Evolutionary conservation across 2,329 filamentous ascomycete species (phyloP).

Genomic region (Phialophora macrospora): DNA sequence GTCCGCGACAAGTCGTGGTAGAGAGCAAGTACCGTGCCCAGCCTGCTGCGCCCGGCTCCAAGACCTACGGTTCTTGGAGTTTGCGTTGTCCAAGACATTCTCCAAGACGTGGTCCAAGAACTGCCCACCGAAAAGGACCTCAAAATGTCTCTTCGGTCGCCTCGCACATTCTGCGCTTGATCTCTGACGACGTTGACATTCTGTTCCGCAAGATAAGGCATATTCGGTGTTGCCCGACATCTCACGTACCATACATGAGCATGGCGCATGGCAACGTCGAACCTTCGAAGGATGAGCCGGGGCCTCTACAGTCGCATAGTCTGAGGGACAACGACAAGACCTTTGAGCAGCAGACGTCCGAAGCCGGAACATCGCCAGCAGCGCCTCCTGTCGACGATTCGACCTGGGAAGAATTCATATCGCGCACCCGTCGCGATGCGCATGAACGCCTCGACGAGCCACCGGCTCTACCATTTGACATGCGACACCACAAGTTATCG

Average conservation of each 20-base stretch:
- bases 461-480: conserved; percentile 32
- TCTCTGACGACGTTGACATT: not conserved
- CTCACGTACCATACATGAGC: not conserved
- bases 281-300: not conserved
- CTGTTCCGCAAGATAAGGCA: conserved; percentile 1
- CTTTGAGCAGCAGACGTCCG: not conserved
- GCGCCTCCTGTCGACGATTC: conserved; percentile 3
- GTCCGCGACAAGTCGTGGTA: not conserved
- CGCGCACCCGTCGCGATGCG: conserved; percentile 18
- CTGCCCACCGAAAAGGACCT: not conserved
- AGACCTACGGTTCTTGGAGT: not conserved
- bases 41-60: conserved; percentile 8
- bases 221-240: not conserved
- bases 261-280: not conserved
- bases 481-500: conserved; percentile 32
- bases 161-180: not conserved
- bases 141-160: not conserved
- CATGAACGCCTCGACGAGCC: conserved; percentile 21
- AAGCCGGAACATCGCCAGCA: conserved; percentile 3
- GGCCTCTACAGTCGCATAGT: not conserved
- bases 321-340: not conserved
- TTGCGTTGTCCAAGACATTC: not conserved
- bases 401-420: conserved; percentile 10
- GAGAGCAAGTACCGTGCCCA: not conserved
- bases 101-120: conserved; percentile 4